phyloP scores from a whole-genome alignment of 164 flowering plant species.

The Annona squamosa region DNA sequence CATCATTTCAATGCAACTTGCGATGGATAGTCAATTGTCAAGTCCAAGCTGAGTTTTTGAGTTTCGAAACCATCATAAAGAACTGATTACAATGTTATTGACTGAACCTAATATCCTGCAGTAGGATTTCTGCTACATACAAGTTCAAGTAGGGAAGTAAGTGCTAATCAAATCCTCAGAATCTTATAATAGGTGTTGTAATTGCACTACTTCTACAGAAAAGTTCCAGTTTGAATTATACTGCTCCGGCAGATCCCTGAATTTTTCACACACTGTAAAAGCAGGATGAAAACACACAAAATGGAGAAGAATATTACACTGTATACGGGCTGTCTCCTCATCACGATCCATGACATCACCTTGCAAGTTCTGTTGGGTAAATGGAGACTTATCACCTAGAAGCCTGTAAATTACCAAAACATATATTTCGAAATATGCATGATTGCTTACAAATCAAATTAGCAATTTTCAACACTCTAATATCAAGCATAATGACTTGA shows the following conservation, averaged over 20 bases:
- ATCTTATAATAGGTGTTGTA: neutral
- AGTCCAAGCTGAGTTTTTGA: neutral
- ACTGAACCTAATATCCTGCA: too few species aligned
- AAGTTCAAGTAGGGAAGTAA: too few species aligned
- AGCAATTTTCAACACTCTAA: neutral
- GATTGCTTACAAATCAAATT: neutral
- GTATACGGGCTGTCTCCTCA: conserved; percentile 89
- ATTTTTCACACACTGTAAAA: neutral
- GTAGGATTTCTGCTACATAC: too few species aligned
- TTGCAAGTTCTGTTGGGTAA: conserved; percentile 75
- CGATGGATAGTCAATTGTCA: neutral
- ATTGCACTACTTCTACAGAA: neutral
- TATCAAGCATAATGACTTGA: neutral
- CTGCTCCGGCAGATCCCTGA: neutral
- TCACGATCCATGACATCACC: conserved; percentile 82
- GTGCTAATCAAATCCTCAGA: too few species aligned
- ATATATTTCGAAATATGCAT: neutral
- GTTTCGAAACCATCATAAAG: neutral
- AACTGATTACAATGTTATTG: too few species aligned
- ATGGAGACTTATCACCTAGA: conserved; percentile 90
- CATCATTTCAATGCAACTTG: neutral
- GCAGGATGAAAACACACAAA: neutral
- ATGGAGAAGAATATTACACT: conserved; percentile 32
- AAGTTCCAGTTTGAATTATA: neutral
- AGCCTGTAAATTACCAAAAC: conserved; percentile 37